Evolutionary conservation across 257 asterid genomes (phyloP), one percentile per base, ranked within the genome.

Genomic region (Nicotiana sylvestris): DNA sequence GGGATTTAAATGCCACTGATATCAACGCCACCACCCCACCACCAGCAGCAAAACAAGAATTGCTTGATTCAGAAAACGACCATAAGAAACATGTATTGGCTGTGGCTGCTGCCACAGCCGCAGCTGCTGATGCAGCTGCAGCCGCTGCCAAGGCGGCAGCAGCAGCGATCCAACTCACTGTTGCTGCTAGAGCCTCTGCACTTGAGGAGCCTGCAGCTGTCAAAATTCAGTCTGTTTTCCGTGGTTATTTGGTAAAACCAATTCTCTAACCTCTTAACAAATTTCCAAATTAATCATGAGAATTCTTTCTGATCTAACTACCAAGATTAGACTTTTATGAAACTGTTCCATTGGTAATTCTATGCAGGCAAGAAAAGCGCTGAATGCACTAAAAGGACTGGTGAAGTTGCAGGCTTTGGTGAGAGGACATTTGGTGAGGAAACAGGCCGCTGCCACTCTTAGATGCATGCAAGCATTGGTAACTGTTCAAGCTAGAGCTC

Each of bases 351-450:
- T 46, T 72, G 79, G 13, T 7, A 72, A 25, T 8, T 39, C 30
- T 87, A 56, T 78, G 12, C 85, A 96, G 99, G 97, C 99, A 49
- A 89, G 97, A 83, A 94, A 93, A 82, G 98, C 99, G 29, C 67
- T 96, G 97, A 96, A 96, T 90, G 99, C 99, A 30, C 83, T 94
- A 90, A 93, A 84, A 85, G 99, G 99, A 57, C 84, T 96, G 57
- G 99, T 94, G 87, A 94, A 96, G 89, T 81, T 96, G 87, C 98
- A 96, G 85, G 99, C 98, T 30, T 58, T 96, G 88, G 97, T 93
- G 6, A 92, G 99, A 68, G 99, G 98, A 66, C 98, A 96, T 88
- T 82, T 96, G 83, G 97, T 96, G 78, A 86, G 99, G 49, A 94
- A 94, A 87, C 98, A 93, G 56, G 97, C 98, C 15, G 90, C 93